Evolutionary conservation across 1,284 basidiomycete genomes (phyloP), one percentile per base, ranked within the genome.

Genomic region (Apiotrichum porosum): DNA sequence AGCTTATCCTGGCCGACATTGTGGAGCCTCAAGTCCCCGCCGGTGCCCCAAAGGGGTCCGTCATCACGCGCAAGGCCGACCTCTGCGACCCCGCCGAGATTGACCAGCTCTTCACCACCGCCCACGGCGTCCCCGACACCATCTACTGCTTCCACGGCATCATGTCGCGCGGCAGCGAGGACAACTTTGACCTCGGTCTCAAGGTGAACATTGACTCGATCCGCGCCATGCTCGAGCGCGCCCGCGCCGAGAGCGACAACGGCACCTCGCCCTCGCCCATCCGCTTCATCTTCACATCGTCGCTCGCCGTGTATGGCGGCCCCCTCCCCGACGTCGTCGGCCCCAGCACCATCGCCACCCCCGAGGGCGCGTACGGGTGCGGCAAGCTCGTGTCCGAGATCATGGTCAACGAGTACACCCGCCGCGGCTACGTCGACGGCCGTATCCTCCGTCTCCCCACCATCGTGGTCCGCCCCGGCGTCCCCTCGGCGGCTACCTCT

Each of bases 221-320:
- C 37, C 77, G 80, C 28, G 60, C 68, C 4, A 66, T 82, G 48
- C 74, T 82, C 3, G 77, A 83, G 33, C 74, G 75, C 15, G 71
- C 80, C 9, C 65, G 69, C 21, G 49, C 58, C 38, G 42, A 54
- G 18, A 46, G 42, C 22, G n/a, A n/a, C n/a, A 42, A 51, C 9
- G 51, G 39, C 23, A 32, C 52, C 12, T 46, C 52, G 3, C 48
- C 54, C 42, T 44, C 60, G 19, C 62, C 67, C 9, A 58, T 80
- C 61, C 79, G 78, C 55, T 82, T 83, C 71, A 77, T 84, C 57
- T 82, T 82, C 68, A 78, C 81, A 1, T 83, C 81, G 1, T 81
- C 79, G 4, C 71, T 82, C n/a, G 81, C 81, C 23, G 81, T 83
- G 1, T 83, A 81, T 60, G 81, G 81, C 49, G 81, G 81, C 4